Base-by-base conservation (phyloP, 441 rosid species). In the Erysimum cheiri region DNA sequence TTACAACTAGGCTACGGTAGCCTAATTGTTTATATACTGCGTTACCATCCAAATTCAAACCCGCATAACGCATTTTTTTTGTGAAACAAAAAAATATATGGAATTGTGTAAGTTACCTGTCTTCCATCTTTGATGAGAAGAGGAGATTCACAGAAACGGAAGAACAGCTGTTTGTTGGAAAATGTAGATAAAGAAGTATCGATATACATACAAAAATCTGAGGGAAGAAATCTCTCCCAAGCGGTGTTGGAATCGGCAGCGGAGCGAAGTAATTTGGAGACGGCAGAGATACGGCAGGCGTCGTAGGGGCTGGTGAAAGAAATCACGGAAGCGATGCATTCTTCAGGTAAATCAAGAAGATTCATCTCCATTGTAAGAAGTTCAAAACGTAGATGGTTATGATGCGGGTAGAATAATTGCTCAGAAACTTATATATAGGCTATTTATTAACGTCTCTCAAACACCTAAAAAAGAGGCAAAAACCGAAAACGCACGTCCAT, bases 271-370 rank as follows among this genome's bases (percentile, higher is more conserved):
- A 13, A 24, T 14, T 43, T 63, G 56, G 75, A 61, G 63, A 62
- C 63, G 13, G 75, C 1, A 12, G 75, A 62, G 56, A 71, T 24
- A 62, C 62, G 75, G 31, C 75, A 62, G 2, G 69, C 69, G 53
- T 71, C 75, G 10, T 14, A 12, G 0, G 69, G 63, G 29, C 46
- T 71, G 13, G 75, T 71, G 56, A 53, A 71, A 7, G 62, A 71
- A 32, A 71, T 62, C 63, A 41, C 57, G 3, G 62, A 0, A 39
- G 75, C 55, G 13, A 61, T 71, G 48, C 75, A 71, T 50, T 71
- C 69, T 54, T 71, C 63, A 4, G 75, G 69, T 62, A 71, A 43
- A 44, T 62, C 69, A 4, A 71, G 37, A 62, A 71, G 36, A 54
- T 71, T 61, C 53, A 52, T 70, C 54, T 29, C 41, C 40, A 39